Evolutionary conservation across 495 filamentous ascomycete genomes (phyloP), one percentile per base, ranked within the genome.

Genomic region (Symbiotaphrina buchneri): DNA sequence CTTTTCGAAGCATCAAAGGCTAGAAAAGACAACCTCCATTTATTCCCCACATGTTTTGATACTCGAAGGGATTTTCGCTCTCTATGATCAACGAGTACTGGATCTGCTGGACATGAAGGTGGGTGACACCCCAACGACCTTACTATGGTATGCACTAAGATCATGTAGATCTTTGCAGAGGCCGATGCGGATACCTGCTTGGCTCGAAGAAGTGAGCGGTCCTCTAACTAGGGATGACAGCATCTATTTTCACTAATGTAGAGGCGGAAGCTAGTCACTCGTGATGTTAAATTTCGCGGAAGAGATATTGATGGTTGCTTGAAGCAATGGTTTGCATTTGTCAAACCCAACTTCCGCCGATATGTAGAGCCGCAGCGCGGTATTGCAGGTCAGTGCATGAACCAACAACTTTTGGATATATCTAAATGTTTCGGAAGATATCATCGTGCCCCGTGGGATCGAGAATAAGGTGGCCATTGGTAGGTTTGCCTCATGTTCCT

Each of bases 11-110:
- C 87, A 97, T 55, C 73, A 77, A 27, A 69, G 87, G 23, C 52
- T 79, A 31, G 53, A 68, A 21, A 60, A 74, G 34, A 91, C 85
- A 0, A 85, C 72, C 2, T 69, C 72, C 4, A 77, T 97, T 29
- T 97, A 97, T 42, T 95, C 90, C 20, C 85, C 85, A 8, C 87
- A 90, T 53, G 87, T 97, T 21, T 53, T 97, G 15, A 84, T 97
- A 28, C 55, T 97, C 18, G 87, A 97, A 55, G 87, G 87, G 5
- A 97, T 97, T 21, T 76, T 94, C 51, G 87, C 87, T 1, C 56
- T 97, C 7, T 80, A 93, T 49, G 87, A 97, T 43, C 68, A 65
- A 16, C 63, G 84, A 35, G 70, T 97, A 8, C 56, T 87, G 30
- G 79, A 91, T 3, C 51, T 97, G 29, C 55, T 95, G 37, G 87